Conservation (phyloP, 257 asterid species). For the Nicotiana attenuata region DNA sequence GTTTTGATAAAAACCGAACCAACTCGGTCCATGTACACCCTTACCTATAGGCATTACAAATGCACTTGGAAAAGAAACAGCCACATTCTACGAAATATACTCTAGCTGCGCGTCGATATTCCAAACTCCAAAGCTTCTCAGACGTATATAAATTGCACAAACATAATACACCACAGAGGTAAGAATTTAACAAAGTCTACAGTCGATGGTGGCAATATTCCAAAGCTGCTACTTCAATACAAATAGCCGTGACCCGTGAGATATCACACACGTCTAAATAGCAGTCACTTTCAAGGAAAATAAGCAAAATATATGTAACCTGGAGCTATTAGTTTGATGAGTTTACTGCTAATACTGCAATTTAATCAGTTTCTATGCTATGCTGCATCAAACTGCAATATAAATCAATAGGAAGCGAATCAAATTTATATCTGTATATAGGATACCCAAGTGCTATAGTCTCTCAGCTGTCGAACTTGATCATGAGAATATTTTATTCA, state of each 20-base stretch:
- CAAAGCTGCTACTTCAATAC: not conserved
- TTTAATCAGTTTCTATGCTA: not conserved
- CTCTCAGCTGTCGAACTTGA: not conserved
- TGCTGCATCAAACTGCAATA: not conserved
- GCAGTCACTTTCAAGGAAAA: not conserved
- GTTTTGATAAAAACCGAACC: no score
- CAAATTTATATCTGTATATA: not conserved
- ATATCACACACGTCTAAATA: not conserved
- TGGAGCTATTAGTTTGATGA: not conserved
- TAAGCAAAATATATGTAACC: not conserved
- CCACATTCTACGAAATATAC: no score
- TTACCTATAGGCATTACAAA: no score
- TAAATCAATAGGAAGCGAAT: not conserved
- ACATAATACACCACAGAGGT: not conserved
- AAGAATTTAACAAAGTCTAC: not conserved
- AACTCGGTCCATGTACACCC: no score
- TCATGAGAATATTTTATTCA: not conserved
- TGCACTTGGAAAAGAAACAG: no score
- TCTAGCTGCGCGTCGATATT: no score
- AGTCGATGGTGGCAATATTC: not conserved
- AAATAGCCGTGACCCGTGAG: not conserved
- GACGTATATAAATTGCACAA: not conserved
- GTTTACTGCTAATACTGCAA: not conserved
- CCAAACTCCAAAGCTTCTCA: not conserved
- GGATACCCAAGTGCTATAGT: not conserved